Evolutionary conservation across 441 rosid species (phyloP).

Genomic region (Populus hybrid): DNA sequence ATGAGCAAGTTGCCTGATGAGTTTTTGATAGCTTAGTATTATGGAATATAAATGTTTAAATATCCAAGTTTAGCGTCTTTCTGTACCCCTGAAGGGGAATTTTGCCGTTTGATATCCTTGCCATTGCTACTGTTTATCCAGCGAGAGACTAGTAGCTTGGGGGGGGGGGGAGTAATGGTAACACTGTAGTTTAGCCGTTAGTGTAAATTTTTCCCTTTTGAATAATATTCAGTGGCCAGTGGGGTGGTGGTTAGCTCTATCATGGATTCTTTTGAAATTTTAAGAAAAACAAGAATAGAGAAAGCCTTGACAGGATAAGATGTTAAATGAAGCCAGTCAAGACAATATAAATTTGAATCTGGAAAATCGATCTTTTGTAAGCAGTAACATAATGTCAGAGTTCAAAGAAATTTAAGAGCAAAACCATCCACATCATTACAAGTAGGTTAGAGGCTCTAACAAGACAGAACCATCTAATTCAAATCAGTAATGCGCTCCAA

Average conservation of each 20-base stretch:
- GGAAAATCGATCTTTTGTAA: not conserved
- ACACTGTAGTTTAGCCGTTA: not conserved
- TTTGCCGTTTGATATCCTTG: slow-evolving; percentile 16
- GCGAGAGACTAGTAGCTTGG: not conserved
- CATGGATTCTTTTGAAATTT: not conserved
- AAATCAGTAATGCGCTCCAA: not conserved
- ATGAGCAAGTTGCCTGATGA: slow-evolving; percentile 20
- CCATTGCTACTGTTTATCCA: not conserved
- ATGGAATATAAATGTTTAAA: not conserved
- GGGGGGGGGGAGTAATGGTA: not conserved
- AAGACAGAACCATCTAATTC: slow-evolving; percentile 22
- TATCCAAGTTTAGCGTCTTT: not conserved
- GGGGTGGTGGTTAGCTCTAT: not conserved
- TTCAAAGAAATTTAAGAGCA: not conserved
- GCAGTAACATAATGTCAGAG: not conserved
- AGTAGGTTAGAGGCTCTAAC: slow-evolving; percentile 12
- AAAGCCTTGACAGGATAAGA: not conserved
- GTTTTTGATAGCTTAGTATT: not conserved
- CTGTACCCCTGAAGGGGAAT: slow-evolving; percentile 12
- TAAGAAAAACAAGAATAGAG: not conserved
- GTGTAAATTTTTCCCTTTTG: not conserved
- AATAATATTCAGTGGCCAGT: not conserved
- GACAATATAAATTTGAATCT: not conserved
- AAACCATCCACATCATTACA: not conserved
- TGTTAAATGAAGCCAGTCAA: not conserved